phyloP scores from a whole-genome alignment of 495 filamentous ascomycete genomes.

The Daldinia loculata region DNA sequence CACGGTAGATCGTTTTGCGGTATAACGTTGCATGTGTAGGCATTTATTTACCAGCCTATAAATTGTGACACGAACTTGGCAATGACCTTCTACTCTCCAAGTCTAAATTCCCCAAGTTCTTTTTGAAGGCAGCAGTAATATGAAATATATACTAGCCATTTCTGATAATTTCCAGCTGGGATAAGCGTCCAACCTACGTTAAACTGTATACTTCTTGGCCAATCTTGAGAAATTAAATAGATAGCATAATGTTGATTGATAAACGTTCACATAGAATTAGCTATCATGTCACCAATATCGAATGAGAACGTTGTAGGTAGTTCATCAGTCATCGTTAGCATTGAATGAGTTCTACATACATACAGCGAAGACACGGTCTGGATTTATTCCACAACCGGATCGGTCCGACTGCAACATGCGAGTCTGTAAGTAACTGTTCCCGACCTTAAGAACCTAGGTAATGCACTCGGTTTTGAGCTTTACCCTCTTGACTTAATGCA shows the following conservation, averaged over 20 bases:
- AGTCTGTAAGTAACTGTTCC: not conserved
- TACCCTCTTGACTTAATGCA: conserved; percentile 4
- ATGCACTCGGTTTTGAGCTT: not conserved
- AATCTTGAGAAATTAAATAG: no score
- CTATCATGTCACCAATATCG: not conserved
- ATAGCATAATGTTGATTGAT: not conserved
- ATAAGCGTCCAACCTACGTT: no score
- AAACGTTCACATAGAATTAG: not conserved
- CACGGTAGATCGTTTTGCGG: not conserved
- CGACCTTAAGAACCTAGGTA: not conserved
- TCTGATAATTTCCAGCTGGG: no score
- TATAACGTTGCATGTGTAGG: not conserved
- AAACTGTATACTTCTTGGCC: no score
- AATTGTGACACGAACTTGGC: not conserved
- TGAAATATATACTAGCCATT: not conserved
- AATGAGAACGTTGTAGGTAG: not conserved
- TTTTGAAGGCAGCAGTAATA: not conserved
- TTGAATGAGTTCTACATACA: conserved; percentile 31
- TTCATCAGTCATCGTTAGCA: conserved; percentile 37
- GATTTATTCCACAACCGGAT: conserved; percentile 17
- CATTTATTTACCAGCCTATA: not conserved
- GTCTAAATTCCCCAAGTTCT: not conserved
- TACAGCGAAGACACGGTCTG: conserved; percentile 19
- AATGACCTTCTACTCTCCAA: not conserved
- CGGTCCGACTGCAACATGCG: not conserved